Evolutionary conservation across 2,329 filamentous ascomycete species (phyloP), one percentile per base, ranked within the genome.

Genomic region (Talaromyces sp.): DNA sequence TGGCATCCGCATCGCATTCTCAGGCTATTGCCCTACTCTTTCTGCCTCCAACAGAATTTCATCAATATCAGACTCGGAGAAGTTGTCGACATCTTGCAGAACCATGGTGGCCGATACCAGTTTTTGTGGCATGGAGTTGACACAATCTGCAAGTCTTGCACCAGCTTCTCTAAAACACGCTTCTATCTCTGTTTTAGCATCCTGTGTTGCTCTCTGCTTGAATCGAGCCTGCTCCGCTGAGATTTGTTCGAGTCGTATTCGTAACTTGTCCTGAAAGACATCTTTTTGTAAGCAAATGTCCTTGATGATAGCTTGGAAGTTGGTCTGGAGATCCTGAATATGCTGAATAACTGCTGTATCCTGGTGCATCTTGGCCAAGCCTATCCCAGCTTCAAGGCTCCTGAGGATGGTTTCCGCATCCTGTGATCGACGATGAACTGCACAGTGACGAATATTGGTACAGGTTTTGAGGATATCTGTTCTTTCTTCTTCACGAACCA

Each of bases 41-140:
- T 54, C 52, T 54, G 52, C 52, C 31, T 54, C 52, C 34, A 54
- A n/a, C 12, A 54, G 52, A 8, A 54, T 54, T 54, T 34, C 34
- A 28, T 54, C 52, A 28, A 54, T 54, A n/a, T 54, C 52, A 34
- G 28, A 10, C 28, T 54, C 52, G 52, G 28, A 54, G 14, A 54
- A 54, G 52, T 14, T 9, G 14, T 50, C 44, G 23, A 2, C 23
- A 27, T 50, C 44, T 27, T 10, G 44, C 23, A 50, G 4, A 50
- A 50, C 44, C 9, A 23, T 9, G 5, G n/a, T 27, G 44, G 9
- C 44, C n/a, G 44, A 50, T 50, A 4, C 44, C 44, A 50, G 44
- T 50, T 50, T 50, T 50, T 50, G n/a, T 50, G 44, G 23, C 44
- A 10, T 47, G 9, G 44, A 50, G 16, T 50, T 50, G 44, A 50